Percentiles rank a stretch among this genome's conserved stretches.
Conservation (phyloP, 768 basidiomycete species). For the Leccinum incarnatum region DNA sequence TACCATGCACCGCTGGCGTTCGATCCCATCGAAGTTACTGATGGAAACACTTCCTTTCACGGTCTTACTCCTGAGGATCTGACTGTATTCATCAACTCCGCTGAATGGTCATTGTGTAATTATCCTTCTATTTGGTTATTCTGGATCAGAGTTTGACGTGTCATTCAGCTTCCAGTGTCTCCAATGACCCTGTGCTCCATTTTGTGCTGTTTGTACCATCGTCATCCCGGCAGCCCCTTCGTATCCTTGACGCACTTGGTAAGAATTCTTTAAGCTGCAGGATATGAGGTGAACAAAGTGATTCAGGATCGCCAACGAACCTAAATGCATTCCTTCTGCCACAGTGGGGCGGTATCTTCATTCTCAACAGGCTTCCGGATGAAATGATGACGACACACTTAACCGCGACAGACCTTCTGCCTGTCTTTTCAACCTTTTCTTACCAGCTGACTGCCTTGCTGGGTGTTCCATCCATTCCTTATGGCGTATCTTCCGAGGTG, state of each 20-base stretch:
- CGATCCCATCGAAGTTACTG: constrained; percentile 44
- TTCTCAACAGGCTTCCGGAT: constrained; percentile 56
- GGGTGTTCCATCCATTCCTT: constrained; percentile 66
- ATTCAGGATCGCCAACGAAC: constrained; percentile 43
- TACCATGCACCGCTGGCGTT: constrained; percentile 90
- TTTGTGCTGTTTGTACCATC: constrained; percentile 90
- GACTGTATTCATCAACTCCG: constrained; percentile 93
- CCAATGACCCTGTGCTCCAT: constrained; percentile 91
- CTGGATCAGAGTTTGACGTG: constrained; percentile 3
- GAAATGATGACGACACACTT: constrained; percentile 24
- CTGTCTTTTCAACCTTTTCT: constrained; percentile 62
- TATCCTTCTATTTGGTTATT: constrained; percentile 18
- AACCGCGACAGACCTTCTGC: constrained; percentile 43
- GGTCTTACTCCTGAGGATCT: constrained; percentile 78
- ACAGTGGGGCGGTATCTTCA: constrained; percentile 89
- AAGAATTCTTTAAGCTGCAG: constrained; percentile 10
- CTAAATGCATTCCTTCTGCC: constrained; percentile 83
- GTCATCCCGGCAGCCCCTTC: constrained; percentile 60
- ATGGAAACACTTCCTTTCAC: constrained; percentile 40
- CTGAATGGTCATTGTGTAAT: constrained; percentile 90
- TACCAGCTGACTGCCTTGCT: constrained; percentile 77
- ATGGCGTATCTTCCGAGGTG: constrained; percentile 36
- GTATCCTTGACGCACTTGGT: constrained; percentile 59
- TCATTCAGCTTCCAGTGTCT: constrained; percentile 77
- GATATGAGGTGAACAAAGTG: constrained; percentile 10